Conservation (phyloP, 805 yeast genomes). For the Cyberlindnera mrakii region DNA sequence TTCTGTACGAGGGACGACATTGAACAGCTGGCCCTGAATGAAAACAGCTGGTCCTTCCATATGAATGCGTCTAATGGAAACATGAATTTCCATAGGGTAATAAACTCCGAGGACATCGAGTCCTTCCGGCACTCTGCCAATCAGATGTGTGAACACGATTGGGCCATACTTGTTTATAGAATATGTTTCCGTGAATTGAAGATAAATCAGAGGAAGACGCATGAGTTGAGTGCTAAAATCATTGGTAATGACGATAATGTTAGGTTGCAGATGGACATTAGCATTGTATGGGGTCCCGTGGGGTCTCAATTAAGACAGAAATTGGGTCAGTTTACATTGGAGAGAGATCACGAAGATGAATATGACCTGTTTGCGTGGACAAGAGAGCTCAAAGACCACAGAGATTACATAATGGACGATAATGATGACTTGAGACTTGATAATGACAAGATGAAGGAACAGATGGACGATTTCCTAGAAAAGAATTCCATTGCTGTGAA, state of each 20-base stretch:
- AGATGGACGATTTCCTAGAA: slow-evolving; percentile 8
- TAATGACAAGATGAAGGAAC: slow-evolving; percentile 1
- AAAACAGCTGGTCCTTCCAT: slow-evolving; percentile 6
- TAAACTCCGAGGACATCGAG: neutral
- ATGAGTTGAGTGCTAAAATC: neutral
- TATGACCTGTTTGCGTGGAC: slow-evolving; percentile 21
- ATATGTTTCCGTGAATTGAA: slow-evolving; percentile 7
- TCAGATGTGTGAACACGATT: slow-evolving; percentile 3
- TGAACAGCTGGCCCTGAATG: neutral
- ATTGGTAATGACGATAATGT: slow-evolving; percentile 1
- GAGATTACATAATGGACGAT: slow-evolving; percentile 1
- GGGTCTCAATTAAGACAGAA: slow-evolving; percentile 10
- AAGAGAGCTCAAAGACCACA: slow-evolving; percentile 2
- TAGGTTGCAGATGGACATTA: slow-evolving; percentile 1
- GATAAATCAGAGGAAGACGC: neutral
- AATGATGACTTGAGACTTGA: slow-evolving; percentile 1
- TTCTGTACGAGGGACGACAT: slow-evolving; percentile 1
- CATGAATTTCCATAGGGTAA: neutral
- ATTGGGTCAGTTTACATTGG: slow-evolving; percentile 9
- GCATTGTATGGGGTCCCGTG: slow-evolving; percentile 1
- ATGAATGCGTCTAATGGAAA: slow-evolving; percentile 10
- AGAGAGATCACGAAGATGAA: slow-evolving; percentile 3
- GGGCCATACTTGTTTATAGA: slow-evolving; percentile 9
- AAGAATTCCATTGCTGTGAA: neutral
- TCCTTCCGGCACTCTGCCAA: slow-evolving; percentile 2